Conservation (phyloP, 495 filamentous ascomycete genomes). For the Lepidopterella palustris region DNA sequence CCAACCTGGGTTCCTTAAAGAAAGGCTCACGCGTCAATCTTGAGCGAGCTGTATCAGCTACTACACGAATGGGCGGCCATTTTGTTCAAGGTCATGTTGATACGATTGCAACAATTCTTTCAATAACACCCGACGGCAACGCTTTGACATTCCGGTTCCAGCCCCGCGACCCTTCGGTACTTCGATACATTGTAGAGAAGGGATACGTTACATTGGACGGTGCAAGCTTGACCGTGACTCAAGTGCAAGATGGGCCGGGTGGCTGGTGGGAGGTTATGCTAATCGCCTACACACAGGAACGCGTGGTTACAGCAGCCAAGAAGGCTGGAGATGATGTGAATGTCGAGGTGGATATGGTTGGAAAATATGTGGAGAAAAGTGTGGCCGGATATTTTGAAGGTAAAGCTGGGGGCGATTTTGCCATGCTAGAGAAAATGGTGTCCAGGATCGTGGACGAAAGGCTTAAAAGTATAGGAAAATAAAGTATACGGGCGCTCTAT, state of each 20-base stretch:
- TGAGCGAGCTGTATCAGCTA: conserved; percentile 80
- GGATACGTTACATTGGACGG: conserved; percentile 94
- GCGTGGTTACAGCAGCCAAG: conserved; percentile 78
- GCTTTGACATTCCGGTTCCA: conserved; percentile 76
- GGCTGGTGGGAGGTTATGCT: conserved; percentile 98
- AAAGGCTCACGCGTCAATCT: conserved; percentile 68
- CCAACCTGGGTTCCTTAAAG: conserved; percentile 72
- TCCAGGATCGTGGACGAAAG: conserved; percentile 68
- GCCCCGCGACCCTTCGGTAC: conserved; percentile 57
- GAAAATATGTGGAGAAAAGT: conserved; percentile 98
- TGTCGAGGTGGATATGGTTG: conserved; percentile 96
- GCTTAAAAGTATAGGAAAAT: conserved; percentile 34
- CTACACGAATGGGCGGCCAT: conserved; percentile 84
- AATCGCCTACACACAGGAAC: conserved; percentile 95
- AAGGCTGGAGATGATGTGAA: conserved; percentile 81
- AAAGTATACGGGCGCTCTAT: no score
- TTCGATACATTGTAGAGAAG: conserved; percentile 91
- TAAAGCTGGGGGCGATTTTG: conserved; percentile 48
- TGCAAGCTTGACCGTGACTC: conserved; percentile 88
- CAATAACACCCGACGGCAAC: conserved; percentile 72
- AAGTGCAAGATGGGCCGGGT: conserved; percentile 53
- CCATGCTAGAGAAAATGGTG: conserved; percentile 80
- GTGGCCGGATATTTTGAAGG: conserved; percentile 61
- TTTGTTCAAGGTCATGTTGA: conserved; percentile 95
- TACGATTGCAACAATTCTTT: conserved; percentile 66